Evolutionary conservation across 108 stramenopile genomes (phyloP), one percentile per base, ranked within the genome.

Genomic region (Skeletonema potamos): DNA sequence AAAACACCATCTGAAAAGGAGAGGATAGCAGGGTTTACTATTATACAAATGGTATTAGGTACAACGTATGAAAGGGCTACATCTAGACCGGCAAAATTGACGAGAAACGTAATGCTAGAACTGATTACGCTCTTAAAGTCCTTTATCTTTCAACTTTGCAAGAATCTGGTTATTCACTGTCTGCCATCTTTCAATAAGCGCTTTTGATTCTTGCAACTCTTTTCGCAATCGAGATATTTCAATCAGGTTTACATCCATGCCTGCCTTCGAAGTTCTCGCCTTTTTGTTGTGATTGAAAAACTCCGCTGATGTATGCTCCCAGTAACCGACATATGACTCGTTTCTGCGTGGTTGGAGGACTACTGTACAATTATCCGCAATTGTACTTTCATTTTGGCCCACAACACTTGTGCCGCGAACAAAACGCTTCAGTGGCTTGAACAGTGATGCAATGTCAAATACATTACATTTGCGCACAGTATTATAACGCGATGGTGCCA

Each of bases 101-200:
- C 7, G 22, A 51, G 22, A 51, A n/a, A 9, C 22, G 48, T 9
- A 8, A 22, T 51, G 8, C 9, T 24, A 20, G 7, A 6, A 7
- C 4, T 34, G 7, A 34, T 7, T n/a, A 48, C 3, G 44, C 20
- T 15, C 18, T 48, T 11, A 24, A 22, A 0, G 22, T 51, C 8
- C 32, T 12, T 18, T 4, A 34, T 34, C 8, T 32, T 59, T 59
- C 58, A 59, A 34, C 18, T 83, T 82, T 6, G 76, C 67, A 62
- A 84, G 62, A 37, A 91, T 79, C 44, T 88, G 86, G 68, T 89
- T 88, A 69, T 89, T 89, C 41, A 92, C 91, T 24, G 64, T 73
- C 68, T 89, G 67, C 91, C 91, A 92, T 64, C 91, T 60, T 41
- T 79, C 80, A 29, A 92, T 83, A 24, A 82, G 72, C 2, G 61